These are phyloP conservation scores for Moricandia arvensis DNA, from an alignment of 345 rosid genomes.

Conservation along the genomic window DNA sequence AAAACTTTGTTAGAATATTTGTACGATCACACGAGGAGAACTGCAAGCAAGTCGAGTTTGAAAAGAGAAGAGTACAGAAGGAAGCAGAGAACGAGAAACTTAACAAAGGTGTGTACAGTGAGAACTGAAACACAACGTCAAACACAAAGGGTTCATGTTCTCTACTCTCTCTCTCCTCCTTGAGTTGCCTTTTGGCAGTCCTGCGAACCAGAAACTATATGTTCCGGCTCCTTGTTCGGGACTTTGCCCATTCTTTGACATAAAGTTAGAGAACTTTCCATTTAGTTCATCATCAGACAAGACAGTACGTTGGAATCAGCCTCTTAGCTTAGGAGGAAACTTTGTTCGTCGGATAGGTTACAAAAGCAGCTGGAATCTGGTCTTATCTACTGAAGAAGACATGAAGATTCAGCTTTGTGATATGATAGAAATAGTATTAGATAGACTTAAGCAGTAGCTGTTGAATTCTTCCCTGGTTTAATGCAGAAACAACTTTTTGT, in stretches of 20 bases:
- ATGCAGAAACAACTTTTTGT: constrained; percentile 24
- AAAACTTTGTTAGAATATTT: constrained; percentile 71
- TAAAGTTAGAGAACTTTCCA: constrained; percentile 6
- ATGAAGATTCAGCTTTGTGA: constrained; percentile 17
- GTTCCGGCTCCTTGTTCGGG: constrained; percentile 6
- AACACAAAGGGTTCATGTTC: constrained; percentile 6
- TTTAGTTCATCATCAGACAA: constrained; percentile 20
- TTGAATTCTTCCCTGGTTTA: constrained; percentile 22
- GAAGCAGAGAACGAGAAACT: constrained; percentile 49
- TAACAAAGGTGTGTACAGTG: constrained; percentile 39
- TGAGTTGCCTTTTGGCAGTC: constrained; percentile 11
- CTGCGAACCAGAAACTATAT: constrained; percentile 8
- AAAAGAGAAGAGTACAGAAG: constrained; percentile 58
- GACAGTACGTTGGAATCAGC: constrained; percentile 17
- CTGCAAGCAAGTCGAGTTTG: constrained; percentile 65
- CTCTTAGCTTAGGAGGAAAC: constrained; percentile 33
- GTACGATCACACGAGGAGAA: constrained; percentile 73
- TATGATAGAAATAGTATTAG: constrained; percentile 29
- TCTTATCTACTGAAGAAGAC: not conserved
- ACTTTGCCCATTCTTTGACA: not conserved
- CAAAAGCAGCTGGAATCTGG: constrained; percentile 7
- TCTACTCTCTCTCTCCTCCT: constrained; percentile 14
- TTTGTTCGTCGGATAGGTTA: constrained; percentile 21
- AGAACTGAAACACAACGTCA: constrained; percentile 21
- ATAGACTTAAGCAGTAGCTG: constrained; percentile 18